Percentiles rank a stretch among this genome's conserved stretches.
Evolutionary conservation across 2,329 filamentous ascomycete species (phyloP).

Genomic region (Colletotrichum gloeosporioides): DNA sequence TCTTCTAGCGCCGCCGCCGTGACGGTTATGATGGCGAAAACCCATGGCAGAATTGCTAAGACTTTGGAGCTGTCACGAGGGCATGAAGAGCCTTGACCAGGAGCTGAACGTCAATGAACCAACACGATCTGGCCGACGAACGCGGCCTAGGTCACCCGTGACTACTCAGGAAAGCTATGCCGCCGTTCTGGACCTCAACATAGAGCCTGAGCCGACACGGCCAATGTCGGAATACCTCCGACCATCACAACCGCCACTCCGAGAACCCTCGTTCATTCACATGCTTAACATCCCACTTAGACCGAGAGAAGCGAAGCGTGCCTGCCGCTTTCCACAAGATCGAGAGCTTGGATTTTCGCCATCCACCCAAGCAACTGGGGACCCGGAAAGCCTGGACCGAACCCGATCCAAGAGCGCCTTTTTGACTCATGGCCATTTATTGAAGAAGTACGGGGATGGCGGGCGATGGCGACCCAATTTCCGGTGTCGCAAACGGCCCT

Average conservation of each 20-base stretch:
- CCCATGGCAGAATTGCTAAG: neutral
- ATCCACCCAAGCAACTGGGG: neutral
- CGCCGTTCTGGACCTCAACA: neutral
- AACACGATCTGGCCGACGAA: neutral
- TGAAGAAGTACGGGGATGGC: neutral
- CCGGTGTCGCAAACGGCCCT: neutral
- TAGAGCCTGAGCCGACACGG: neutral
- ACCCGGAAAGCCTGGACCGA: neutral
- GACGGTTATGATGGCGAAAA: neutral
- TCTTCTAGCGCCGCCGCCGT: neutral
- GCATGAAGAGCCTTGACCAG: neutral
- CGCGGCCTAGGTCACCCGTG: neutral
- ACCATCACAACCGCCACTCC: neutral
- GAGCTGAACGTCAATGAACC: neutral
- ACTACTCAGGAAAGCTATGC: neutral
- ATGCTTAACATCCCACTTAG: neutral
- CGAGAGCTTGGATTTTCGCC: neutral
- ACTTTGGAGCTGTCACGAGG: neutral
- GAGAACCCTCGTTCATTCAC: neutral
- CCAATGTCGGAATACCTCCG: neutral
- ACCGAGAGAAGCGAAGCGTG: neutral
- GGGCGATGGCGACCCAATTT: neutral
- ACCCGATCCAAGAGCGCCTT: neutral
- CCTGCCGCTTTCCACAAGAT: neutral
- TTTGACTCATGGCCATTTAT: neutral